Evolutionary conservation across 257 asterid genomes (phyloP).

Genomic region (Craterostigma plantagineum): DNA sequence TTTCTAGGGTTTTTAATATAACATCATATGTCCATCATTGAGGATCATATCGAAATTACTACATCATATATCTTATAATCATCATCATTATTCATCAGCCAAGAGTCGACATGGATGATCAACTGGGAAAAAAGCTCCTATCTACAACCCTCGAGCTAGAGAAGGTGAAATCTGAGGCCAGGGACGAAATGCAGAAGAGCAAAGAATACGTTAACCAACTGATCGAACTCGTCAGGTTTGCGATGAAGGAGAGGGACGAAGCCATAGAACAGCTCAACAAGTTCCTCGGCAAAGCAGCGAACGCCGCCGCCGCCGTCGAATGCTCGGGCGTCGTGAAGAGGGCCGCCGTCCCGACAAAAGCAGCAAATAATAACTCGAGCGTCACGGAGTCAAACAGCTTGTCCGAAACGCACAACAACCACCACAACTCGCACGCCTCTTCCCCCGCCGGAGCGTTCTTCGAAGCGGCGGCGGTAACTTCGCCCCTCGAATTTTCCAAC

Average conservation of each 20-base stretch:
- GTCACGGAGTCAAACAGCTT: constrained; percentile 45
- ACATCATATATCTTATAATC: neutral
- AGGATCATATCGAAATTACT: neutral
- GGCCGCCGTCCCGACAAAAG: constrained; percentile 17
- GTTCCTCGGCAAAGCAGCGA: constrained; percentile 15
- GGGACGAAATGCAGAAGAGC: constrained; percentile 22
- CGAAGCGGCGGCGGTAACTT: constrained; percentile 16
- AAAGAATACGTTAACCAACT: constrained; percentile 21
- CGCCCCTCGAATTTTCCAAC: constrained; percentile 42
- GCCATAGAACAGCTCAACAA: constrained; percentile 31
- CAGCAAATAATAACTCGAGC: constrained; percentile 50
- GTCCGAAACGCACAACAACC: constrained; percentile 36
- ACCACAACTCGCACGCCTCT: constrained; percentile 20
- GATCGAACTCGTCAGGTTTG: constrained; percentile 19
- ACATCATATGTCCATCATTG: neutral
- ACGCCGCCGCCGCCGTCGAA: neutral
- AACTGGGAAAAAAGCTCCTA: constrained; percentile 27
- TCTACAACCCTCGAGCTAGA: constrained; percentile 34
- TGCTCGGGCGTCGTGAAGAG: constrained; percentile 10
- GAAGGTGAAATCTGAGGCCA: constrained; percentile 21
- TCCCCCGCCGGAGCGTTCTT: constrained; percentile 31
- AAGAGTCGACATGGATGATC: constrained; percentile 37
- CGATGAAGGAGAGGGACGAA: constrained; percentile 40
- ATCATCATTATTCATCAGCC: constrained; percentile 5
- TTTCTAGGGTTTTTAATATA: neutral